A percentile compares a stretch with the other conserved stretches of the same genome.
Conservation (phyloP, 768 basidiomycete genomes). For the Hypholoma sublateritium region DNA sequence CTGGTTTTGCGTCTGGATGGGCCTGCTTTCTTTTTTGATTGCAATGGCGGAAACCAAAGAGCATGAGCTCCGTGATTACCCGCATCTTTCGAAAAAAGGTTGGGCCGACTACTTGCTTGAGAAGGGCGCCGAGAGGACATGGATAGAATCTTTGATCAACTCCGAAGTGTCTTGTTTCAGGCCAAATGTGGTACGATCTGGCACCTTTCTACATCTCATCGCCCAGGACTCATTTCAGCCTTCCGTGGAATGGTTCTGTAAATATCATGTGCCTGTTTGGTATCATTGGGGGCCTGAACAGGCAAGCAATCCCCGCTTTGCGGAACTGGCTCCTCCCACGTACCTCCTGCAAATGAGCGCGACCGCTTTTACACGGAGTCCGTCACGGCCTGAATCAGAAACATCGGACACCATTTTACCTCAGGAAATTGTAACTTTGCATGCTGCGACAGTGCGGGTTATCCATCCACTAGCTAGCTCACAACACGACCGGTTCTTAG, state of each 20-base stretch:
- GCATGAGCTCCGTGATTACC: background rate
- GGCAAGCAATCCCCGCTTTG: too few relatives aligned
- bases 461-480: too few relatives aligned
- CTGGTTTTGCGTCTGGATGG: background rate
- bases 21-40: background rate
- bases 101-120: background rate
- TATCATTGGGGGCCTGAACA: too few relatives aligned
- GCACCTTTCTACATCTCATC: background rate
- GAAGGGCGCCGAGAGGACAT: background rate
- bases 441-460: too few relatives aligned
- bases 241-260: background rate
- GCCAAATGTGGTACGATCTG: background rate
- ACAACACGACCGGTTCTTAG: too few relatives aligned
- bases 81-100: background rate
- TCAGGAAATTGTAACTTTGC: too few relatives aligned
- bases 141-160: background rate
- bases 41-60: background rate
- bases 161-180: background rate
- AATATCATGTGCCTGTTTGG: too few relatives aligned
- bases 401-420: too few relatives aligned
- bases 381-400: too few relatives aligned
- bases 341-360: too few relatives aligned
- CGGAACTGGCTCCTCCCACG: too few relatives aligned
- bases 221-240: background rate
- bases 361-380: too few relatives aligned